These are phyloP conservation scores for Euphorbia lathyris DNA, from an alignment of 345 rosid genomes.

Conservation along the genomic window DNA sequence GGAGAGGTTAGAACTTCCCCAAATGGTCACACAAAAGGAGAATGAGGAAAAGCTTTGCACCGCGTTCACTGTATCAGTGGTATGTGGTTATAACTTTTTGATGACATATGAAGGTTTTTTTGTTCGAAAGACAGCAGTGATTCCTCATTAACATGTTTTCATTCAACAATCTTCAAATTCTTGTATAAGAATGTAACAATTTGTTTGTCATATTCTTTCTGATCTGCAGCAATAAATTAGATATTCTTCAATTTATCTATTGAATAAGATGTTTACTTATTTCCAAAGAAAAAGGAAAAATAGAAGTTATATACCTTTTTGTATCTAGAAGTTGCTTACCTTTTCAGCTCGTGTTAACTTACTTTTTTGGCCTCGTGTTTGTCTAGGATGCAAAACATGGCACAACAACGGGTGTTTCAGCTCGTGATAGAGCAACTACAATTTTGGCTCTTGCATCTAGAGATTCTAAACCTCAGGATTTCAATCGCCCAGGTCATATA, in stretches of 20 bases:
- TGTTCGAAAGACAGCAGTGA: too few species aligned
- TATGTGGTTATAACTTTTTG: conserved; percentile 28
- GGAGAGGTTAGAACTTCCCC: conserved; percentile 74
- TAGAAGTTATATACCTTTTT: not conserved
- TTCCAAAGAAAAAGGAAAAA: not conserved
- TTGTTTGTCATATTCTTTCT: too few species aligned
- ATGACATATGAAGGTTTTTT: not conserved
- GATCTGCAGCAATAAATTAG: too few species aligned
- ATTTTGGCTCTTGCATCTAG: conserved; percentile 67
- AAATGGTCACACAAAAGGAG: conserved; percentile 74
- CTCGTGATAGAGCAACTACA: conserved; percentile 78
- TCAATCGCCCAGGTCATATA: conserved; percentile 86
- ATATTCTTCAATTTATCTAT: conserved; percentile 13
- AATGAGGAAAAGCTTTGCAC: conserved; percentile 87
- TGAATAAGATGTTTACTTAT: not conserved
- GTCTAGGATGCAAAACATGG: conserved; percentile 86
- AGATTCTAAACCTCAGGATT: conserved; percentile 79
- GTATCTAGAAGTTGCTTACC: not conserved
- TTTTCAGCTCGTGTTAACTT: too few species aligned
- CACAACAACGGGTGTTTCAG: conserved; percentile 91
- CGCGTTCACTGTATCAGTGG: conserved; percentile 92
- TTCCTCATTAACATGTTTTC: too few species aligned
- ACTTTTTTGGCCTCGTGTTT: not conserved
- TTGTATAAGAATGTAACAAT: too few species aligned
- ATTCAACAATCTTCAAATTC: too few species aligned